These are phyloP conservation scores for Magnaporthiopsis incrustans DNA, from an alignment of 2,329 filamentous ascomycete species.

Conservation along the genomic window DNA sequence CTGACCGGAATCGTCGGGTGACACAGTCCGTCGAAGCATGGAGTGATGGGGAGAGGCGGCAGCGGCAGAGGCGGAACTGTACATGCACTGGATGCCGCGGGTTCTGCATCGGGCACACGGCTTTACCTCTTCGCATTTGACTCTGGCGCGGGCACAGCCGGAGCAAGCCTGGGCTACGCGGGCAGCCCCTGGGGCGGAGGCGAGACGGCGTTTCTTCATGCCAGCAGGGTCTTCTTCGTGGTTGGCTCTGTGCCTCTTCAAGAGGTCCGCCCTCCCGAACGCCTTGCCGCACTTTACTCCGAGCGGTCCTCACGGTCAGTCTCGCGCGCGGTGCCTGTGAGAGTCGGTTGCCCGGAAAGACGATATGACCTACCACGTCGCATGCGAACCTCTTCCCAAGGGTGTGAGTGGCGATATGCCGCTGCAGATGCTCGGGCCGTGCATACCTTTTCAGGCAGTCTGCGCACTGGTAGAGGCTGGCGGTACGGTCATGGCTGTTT, in stretches of 20 bases:
- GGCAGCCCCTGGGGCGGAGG: constrained; percentile 34
- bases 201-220: constrained; percentile 38
- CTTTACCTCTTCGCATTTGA: constrained; percentile 48
- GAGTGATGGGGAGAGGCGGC: constrained; percentile 32
- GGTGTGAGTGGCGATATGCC: constrained; percentile 43
- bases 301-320: not conserved
- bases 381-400: constrained; percentile 41
- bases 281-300: constrained; percentile 40
- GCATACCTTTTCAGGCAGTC: constrained; percentile 23
- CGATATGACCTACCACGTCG: constrained; percentile 16
- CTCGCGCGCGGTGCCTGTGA: not conserved
- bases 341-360: not conserved
- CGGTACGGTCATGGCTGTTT: not conserved
- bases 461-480: constrained; percentile 35
- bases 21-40: constrained; percentile 35
- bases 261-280: constrained; percentile 44
- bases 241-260: constrained; percentile 44
- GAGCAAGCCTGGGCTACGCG: constrained; percentile 46
- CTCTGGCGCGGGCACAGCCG: constrained; percentile 41
- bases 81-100: constrained; percentile 38
- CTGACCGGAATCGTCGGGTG: constrained; percentile 18
- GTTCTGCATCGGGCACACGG: constrained; percentile 43
- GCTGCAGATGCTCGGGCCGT: constrained; percentile 11
- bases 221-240: constrained; percentile 38
- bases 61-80: constrained; percentile 17